These are phyloP conservation scores for Termitomyces sp. DNA, from an alignment of 768 basidiomycete species.

Conservation along the genomic window DNA sequence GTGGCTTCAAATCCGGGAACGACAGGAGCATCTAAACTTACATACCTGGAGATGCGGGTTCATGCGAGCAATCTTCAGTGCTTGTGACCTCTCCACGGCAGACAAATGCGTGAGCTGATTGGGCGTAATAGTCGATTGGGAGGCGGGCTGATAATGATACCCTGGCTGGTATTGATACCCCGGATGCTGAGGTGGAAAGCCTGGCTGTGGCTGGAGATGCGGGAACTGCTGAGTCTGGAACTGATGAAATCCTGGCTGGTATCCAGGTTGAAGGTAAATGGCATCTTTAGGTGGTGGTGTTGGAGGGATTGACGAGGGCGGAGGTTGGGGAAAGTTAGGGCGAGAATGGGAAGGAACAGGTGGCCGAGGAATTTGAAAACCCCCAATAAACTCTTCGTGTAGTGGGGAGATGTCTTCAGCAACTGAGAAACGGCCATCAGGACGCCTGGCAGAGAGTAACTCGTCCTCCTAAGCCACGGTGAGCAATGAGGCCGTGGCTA, in stretches of 20 bases:
- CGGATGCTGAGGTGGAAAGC: conserved; percentile 14
- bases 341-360: conserved; percentile 32
- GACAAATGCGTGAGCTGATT: conserved; percentile 44
- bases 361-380: conserved; percentile 35
- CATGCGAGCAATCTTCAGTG: conserved; percentile 60
- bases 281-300: conserved; percentile 45
- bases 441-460: conserved; percentile 21
- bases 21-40: background rate
- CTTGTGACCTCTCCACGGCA: conserved; percentile 62
- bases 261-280: conserved; percentile 19
- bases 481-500: conserved; percentile 2
- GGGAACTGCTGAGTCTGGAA: conserved; percentile 1
- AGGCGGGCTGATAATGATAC: conserved; percentile 16
- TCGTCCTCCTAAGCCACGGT: conserved; percentile 26
- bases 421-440: conserved; percentile 48
- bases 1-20: background rate
- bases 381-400: conserved; percentile 58
- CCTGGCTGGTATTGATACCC: conserved; percentile 9
- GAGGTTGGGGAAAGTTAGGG: conserved; percentile 21
- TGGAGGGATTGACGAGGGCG: conserved; percentile 41
- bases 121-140: conserved; percentile 27
- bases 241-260: conserved; percentile 3
- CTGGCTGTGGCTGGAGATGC: conserved; percentile 3
- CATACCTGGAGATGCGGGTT: conserved; percentile 68
- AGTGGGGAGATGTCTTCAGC: conserved; percentile 57